Evolutionary conservation across 352 stramenopile species (phyloP), one percentile per base, ranked within the genome.

Genomic region (Aphanomyces euteiches): DNA sequence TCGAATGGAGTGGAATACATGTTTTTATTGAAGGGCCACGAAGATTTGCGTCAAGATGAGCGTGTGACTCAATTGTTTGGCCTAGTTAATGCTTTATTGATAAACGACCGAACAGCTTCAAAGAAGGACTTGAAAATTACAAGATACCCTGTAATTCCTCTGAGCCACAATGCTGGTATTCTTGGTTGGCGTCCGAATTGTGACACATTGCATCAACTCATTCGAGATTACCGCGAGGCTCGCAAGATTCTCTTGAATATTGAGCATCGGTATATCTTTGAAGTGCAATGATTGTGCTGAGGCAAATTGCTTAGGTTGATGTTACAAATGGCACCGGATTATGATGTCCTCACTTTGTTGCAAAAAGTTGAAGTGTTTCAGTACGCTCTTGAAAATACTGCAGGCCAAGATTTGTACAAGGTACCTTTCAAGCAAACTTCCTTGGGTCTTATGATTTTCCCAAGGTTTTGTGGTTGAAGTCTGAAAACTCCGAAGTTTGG

Each of bases 11-110:
- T 97, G 47, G 90, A 99, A 75, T 99, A 99, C 85, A 91, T 98
- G 69, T 99, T 99, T 74, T 79, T 99, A 56, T 85, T 99, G 1
- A 99, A 99, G 80, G 98, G 97, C 15, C 96, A 99, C 75, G 98
- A 99, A 79, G 98, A 99, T 84, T 77, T 99, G 56, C 81, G 97
- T 19, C 97, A 99, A 80, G 98, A 99, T 75, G 98, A 99, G 78
- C 86, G 97, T 28, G 97, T 99, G 45, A 99, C 99, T 87, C 98
- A 99, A 78, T 78, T 99, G 0, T 99, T 99, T 79, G 97, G 97
- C 3, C 85, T 99, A n/a, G 96, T 99, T 50, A 99, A 99, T 81
- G 96, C 95, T 13, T 82, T 99, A 60, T 75, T 99, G 43, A 96
- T 97, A 64, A 97, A 98, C 73, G 97, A 99, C 69, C 78, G 93